Base-by-base conservation (phyloP, 169 alveolate species). In the Neospora caninum region DNA sequence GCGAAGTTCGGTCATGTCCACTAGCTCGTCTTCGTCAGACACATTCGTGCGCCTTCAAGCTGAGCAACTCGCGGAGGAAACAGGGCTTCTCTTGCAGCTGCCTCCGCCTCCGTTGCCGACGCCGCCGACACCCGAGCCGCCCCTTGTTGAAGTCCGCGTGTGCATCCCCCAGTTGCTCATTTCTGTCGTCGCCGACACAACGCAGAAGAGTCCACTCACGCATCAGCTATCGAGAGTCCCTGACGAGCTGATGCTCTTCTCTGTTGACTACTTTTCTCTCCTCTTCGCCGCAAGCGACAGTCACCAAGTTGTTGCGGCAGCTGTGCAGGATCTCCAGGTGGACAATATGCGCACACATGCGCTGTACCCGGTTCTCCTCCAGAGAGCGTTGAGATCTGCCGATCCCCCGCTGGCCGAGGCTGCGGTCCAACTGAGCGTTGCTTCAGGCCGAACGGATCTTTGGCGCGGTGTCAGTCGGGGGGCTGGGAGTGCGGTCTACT, bases 321-420 rank as follows among this genome's bases (percentile, higher is more conserved):
- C 89, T 29, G 67, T 82, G 27, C 89, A 82, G 67, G 89, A 82
- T 31, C n/a, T 82, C 4, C 89, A 82, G 89, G 80, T 93, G 9
- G 95, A 93, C 67, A 84, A 91, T 67, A 93, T 87, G 95, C 95
- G 89, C 93, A 84, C 91, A 42, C 95, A 93, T 53, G 95, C 95
- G 83, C 80, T 84, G 80, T 93, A 93, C 83, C 95, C 95, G 53
- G 95, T 93, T 78, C 89, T 93, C 34, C 93, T 93, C 34, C 95
- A 93, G 41, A 84, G 95, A 39, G 95, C 95, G 42, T 92, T 91
- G 54, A 88, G 43, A 92, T 93, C 93, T 13, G 64, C 38, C 82
- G 93, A 7, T 82, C 89, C 89, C 39, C 69, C 89, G 0, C 89
- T 41, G 39, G 39, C 39, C 43, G 86, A 78, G 45, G 86, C 86